These are phyloP conservation scores for Tricholoma sp. DNA, from an alignment of 768 basidiomycete genomes.

Conservation along the genomic window DNA sequence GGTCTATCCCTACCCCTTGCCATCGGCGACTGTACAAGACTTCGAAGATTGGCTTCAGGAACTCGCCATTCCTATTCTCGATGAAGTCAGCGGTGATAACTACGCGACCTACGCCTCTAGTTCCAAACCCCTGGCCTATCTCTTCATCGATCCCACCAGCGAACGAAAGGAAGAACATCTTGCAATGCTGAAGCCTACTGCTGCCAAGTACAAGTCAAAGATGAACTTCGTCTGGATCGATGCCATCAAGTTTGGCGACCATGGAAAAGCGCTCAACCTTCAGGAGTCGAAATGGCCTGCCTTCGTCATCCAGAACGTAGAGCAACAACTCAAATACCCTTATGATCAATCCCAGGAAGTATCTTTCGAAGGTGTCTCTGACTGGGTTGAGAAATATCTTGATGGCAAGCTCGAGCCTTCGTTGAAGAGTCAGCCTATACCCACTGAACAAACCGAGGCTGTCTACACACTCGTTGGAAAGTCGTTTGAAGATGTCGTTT, in stretches of 20 bases:
- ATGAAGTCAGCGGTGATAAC: constrained; percentile 93
- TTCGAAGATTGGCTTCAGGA: constrained; percentile 76
- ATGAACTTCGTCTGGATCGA: constrained; percentile 99
- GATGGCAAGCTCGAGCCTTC: constrained; percentile 72
- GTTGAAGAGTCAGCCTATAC: constrained; percentile 88
- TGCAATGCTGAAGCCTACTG: constrained; percentile 67
- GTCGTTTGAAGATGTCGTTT: constrained; percentile 82
- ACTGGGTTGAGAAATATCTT: constrained; percentile 60
- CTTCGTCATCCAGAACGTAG: constrained; percentile 88
- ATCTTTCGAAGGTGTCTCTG: constrained; percentile 49
- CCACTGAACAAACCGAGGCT: constrained; percentile 74
- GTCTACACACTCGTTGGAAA: constrained; percentile 84
- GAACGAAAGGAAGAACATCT: constrained; percentile 62
- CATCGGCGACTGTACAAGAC: constrained; percentile 51
- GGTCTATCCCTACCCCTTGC: constrained; percentile 61
- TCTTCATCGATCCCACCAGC: constrained; percentile 83
- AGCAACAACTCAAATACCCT: constrained; percentile 86
- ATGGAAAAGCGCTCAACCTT: constrained; percentile 92
- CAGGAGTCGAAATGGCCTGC: constrained; percentile 83
- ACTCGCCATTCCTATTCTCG: constrained; percentile 82
- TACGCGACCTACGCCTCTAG: constrained; percentile 81
- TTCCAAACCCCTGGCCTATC: constrained; percentile 85
- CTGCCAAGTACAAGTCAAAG: constrained; percentile 76
- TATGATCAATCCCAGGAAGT: constrained; percentile 64
- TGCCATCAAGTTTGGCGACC: constrained; percentile 90